Conservation (phyloP, 2,329 filamentous ascomycete species). For the Ophiocordyceps unilateralis region DNA sequence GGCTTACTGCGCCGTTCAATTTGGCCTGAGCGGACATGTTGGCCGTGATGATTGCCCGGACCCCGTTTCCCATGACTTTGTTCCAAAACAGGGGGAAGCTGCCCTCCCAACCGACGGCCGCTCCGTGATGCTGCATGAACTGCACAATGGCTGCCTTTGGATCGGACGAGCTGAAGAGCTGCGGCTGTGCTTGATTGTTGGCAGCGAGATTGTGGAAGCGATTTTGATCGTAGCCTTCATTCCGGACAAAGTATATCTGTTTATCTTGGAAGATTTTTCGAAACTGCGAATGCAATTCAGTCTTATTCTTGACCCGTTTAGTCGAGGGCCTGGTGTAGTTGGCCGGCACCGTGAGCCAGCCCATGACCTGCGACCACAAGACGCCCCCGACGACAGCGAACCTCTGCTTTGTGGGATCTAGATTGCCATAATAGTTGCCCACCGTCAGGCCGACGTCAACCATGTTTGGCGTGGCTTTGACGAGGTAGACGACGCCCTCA, state of each 20-base stretch:
- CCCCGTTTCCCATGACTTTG: too few species aligned
- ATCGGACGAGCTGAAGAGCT: neutral
- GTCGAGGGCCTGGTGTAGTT: neutral
- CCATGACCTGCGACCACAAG: neutral
- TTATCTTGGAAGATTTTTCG: neutral
- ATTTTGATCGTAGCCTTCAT: neutral
- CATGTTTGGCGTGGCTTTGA: neutral
- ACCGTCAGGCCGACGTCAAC: neutral
- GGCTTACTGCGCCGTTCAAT: neutral
- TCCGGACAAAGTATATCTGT: neutral
- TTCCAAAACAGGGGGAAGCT: neutral
- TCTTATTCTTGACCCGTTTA: too few species aligned
- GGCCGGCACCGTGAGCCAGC: neutral
- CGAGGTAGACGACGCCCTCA: neutral
- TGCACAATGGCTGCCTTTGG: neutral
- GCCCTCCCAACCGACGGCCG: neutral
- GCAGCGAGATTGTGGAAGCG: neutral
- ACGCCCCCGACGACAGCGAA: neutral
- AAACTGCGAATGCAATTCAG: neutral
- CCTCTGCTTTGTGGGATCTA: neutral
- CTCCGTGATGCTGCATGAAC: neutral
- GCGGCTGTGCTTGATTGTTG: neutral
- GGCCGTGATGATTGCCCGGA: neutral
- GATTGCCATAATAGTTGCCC: neutral
- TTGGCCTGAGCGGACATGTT: neutral